These are phyloP conservation scores for Ganoderma lucidum DNA, from an alignment of 1,284 basidiomycete genomes.

Conservation along the genomic window DNA sequence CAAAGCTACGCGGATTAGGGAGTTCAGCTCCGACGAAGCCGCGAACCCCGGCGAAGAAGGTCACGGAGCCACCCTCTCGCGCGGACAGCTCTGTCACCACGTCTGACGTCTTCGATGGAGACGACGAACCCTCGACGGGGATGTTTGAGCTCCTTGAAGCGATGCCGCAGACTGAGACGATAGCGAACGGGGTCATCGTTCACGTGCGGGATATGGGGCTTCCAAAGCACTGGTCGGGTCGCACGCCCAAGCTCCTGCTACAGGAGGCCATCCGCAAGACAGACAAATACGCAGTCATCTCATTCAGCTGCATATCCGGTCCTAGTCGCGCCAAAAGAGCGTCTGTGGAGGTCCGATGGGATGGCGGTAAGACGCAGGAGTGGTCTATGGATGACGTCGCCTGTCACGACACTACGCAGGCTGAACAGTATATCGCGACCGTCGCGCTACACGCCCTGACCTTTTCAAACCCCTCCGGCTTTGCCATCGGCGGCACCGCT, in stretches of 20 bases:
- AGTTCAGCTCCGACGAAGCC: conserved; percentile 13
- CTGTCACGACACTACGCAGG: conserved; percentile 81
- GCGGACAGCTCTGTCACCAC: conserved; percentile 17
- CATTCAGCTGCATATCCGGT: conserved; percentile 73
- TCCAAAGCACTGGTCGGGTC: conserved; percentile 83
- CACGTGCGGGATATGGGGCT: conserved; percentile 78
- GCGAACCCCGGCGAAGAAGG: conserved; percentile 9
- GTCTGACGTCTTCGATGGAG: conserved; percentile 59
- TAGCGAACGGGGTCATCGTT: conserved; percentile 63
- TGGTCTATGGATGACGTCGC: conserved; percentile 90
- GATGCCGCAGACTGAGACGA: conserved; percentile 60
- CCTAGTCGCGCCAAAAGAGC: conserved; percentile 76
- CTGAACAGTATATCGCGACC: conserved; percentile 92
- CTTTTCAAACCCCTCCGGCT: conserved; percentile 68
- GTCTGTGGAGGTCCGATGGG: conserved; percentile 78
- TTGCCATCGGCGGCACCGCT: conserved; percentile 56
- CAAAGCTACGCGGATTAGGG: conserved; percentile 55
- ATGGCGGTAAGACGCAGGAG: conserved; percentile 64
- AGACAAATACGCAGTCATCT: conserved; percentile 80
- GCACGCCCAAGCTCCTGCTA: conserved; percentile 76
- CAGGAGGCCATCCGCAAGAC: conserved; percentile 69
- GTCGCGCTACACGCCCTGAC: conserved; percentile 84
- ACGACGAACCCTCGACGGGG: conserved; percentile 67
- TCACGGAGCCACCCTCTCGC: conserved; percentile 27
- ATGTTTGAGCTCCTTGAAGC: conserved; percentile 85